Evolutionary conservation across 1,284 basidiomycete genomes (phyloP), one percentile per base, ranked within the genome.

Genomic region (Coriolopsis trogii): DNA sequence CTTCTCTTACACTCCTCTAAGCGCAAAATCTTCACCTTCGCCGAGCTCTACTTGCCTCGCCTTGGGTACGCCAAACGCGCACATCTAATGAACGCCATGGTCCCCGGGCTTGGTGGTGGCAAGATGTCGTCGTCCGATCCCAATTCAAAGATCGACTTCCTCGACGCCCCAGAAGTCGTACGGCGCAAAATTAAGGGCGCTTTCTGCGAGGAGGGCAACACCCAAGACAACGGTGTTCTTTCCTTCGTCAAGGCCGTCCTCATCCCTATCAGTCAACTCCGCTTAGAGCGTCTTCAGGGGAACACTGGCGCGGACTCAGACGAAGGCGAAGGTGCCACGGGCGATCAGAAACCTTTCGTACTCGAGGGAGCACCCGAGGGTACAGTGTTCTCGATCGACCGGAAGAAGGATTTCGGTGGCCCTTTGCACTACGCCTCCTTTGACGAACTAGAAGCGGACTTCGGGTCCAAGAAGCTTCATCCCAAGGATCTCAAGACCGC

Each of bases 111-210:
- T 40, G 82, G 83, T 38, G 96, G 96, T 25, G 93, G 93, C 21
- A 99, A 99, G 71, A 99, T 99, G 97, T 96, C 93, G n/a, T 88
- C 94, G 0, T 98, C 96, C 1, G 96, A 98, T 65, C 90, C 93
- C 24, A 91, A 95, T 70, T 93, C 89, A 59, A 99, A 99, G 74
- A 98, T 99, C 69, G 96, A 99, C 74, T 95, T 99, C 73, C 85
- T 99, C 59, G 96, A 99, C 73, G 70, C 85, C 13, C 87, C 95
- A 0, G 88, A 91, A 37, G 82, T 81, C 26, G 82, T 98, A 46
- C 85, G 88, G 65, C 87, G 86, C 71, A 99, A 98, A 77, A 87
- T 99, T 72, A 95, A 93, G 70, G 79, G 79, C 34, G 96, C 97
- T 0, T 91, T 97, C 66, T 99, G 96, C 68, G 92, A 95, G 59